These are phyloP conservation scores for Alternaria sp. DNA, from an alignment of 2,329 filamentous ascomycete genomes.

Conservation along the genomic window DNA sequence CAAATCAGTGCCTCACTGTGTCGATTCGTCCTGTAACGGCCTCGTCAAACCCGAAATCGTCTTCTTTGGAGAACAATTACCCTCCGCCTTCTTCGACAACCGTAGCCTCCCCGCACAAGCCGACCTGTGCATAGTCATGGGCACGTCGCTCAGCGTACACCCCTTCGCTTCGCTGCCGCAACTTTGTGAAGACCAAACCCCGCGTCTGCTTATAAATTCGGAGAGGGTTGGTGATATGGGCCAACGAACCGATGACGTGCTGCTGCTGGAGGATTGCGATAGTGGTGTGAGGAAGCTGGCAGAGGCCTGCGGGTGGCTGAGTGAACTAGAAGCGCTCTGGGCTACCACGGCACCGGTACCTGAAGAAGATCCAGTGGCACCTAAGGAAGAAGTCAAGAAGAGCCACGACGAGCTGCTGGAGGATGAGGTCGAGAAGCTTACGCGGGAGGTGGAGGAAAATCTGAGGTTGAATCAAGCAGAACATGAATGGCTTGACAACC, in stretches of 20 bases:
- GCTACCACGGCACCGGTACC: conserved; percentile 66
- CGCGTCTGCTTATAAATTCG: conserved; percentile 86
- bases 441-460: conserved; percentile 65
- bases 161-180: conserved; percentile 86
- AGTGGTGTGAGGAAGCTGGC: conserved; percentile 80
- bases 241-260: conserved; percentile 79
- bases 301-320: conserved; percentile 80
- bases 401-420: conserved; percentile 64
- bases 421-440: conserved; percentile 66
- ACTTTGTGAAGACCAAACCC: conserved; percentile 67
- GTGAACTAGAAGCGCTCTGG: conserved; percentile 84
- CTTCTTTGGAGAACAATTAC: conserved; percentile 85
- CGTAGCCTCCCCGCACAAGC: conserved; percentile 65
- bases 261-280: conserved; percentile 85
- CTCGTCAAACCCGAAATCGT: conserved; percentile 94
- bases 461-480: conserved; percentile 48
- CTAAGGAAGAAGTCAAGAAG: conserved; percentile 49
- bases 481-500: conserved; percentile 46
- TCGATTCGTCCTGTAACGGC: conserved; percentile 69
- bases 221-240: conserved; percentile 84
- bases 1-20: conserved; percentile 76
- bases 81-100: conserved; percentile 69
- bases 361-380: conserved; percentile 40
- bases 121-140: conserved; percentile 84
- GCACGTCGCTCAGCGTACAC: conserved; percentile 85